phyloP scores from a whole-genome alignment of 805 yeast genomes.

The Myxozyma monticola region DNA sequence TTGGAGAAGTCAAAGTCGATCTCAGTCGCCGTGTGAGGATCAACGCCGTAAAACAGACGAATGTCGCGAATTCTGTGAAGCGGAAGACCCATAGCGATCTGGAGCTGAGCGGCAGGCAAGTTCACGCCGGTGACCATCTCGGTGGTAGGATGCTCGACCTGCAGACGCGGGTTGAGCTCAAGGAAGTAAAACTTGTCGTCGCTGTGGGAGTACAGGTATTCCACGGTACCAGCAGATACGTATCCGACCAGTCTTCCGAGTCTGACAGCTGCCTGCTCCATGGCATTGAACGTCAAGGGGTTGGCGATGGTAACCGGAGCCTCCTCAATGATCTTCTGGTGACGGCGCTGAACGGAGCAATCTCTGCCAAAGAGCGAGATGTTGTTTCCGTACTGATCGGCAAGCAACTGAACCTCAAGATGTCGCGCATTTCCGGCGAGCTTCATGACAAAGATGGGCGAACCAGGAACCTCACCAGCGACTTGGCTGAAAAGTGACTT shows the following conservation, averaged over 20 bases:
- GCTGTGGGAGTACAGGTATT: conserved; percentile 88
- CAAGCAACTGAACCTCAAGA: conserved; percentile 94
- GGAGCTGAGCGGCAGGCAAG: conserved; percentile 97
- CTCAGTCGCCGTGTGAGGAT: conserved; percentile 86
- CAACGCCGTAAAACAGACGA: conserved; percentile 89
- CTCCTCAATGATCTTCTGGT: conserved; percentile 97
- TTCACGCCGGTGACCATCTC: conserved; percentile 99
- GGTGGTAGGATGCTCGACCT: conserved; percentile 99
- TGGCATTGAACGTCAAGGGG: conserved; percentile 75
- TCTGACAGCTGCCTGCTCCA: conserved; percentile 98
- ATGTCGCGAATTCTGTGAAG: conserved; percentile 93
- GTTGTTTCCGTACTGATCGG: conserved; percentile 98
- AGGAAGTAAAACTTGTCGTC: conserved; percentile 94
- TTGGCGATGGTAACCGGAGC: conserved; percentile 97
- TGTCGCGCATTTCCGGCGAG: conserved; percentile 97
- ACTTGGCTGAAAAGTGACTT: conserved; percentile 82
- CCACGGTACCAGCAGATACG: conserved; percentile 99
- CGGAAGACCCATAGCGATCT: conserved; percentile 99
- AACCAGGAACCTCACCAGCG: conserved; percentile 96
- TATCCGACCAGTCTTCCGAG: conserved; percentile 96
- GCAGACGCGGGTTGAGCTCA: conserved; percentile 97
- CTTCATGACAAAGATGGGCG: conserved; percentile 97
- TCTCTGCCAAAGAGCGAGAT: conserved; percentile 98
- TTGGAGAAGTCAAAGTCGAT: conserved; percentile 87
- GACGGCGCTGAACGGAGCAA: conserved; percentile 99